Conservation (phyloP, 2,329 filamentous ascomycete species). For the Diaporthe helianthi region DNA sequence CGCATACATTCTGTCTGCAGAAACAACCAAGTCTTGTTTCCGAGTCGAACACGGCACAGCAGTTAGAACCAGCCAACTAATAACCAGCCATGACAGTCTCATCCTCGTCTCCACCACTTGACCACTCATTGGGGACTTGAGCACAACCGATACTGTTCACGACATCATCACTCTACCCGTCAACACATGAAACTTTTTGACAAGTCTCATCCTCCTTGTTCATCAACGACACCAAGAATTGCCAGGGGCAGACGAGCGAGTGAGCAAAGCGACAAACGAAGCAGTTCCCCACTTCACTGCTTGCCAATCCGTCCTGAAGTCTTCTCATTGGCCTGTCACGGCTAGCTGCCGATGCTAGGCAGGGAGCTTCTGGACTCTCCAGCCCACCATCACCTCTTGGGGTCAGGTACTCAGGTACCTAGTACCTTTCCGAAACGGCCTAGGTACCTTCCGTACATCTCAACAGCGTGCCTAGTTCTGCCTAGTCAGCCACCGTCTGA, state of each 20-base stretch:
- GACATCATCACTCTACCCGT: not conserved
- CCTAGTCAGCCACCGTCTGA: not conserved
- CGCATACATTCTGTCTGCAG: not conserved
- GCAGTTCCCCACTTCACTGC: not conserved
- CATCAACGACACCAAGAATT: not conserved
- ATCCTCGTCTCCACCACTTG: not conserved
- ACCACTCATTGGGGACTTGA: not conserved
- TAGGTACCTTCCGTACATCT: not conserved
- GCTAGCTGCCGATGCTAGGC: slow-evolving; percentile 30
- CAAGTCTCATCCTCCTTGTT: not conserved
- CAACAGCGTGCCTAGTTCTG: not conserved
- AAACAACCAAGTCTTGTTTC: not conserved
- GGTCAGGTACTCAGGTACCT: not conserved
- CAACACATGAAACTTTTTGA: not conserved
- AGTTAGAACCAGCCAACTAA: not conserved
- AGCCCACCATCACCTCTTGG: slow-evolving; percentile 1
- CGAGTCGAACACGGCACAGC: slow-evolving; percentile 7
- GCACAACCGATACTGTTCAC: too few species aligned
- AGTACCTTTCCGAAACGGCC: not conserved
- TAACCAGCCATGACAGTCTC: not conserved
- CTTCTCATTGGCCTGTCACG: slow-evolving; percentile 6
- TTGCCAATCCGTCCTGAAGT: not conserved
- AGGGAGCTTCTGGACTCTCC: not conserved
- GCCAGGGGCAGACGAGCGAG: too few species aligned
- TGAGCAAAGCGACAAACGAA: not conserved